These are phyloP conservation scores for Lophium mytilinum DNA, from an alignment of 495 filamentous ascomycete genomes.

Conservation along the genomic window DNA sequence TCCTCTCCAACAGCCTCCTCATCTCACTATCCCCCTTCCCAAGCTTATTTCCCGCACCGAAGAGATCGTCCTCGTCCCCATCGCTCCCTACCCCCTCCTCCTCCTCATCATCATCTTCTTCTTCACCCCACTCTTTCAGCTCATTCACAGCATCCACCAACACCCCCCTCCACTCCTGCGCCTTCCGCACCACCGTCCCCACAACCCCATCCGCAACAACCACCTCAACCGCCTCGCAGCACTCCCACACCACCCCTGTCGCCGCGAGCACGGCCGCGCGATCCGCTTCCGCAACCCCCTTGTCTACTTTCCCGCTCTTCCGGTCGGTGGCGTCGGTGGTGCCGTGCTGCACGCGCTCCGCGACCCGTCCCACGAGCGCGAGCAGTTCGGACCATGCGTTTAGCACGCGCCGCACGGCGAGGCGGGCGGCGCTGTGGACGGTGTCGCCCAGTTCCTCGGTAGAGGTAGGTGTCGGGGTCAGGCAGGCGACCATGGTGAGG, in stretches of 20 bases:
- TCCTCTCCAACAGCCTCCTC: constrained; percentile 47
- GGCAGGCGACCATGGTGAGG: constrained; percentile 54
- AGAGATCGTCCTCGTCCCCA: constrained; percentile 41
- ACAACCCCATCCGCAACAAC: constrained; percentile 55
- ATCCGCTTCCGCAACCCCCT: constrained; percentile 14
- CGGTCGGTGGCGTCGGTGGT: background rate
- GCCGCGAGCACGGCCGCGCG: constrained; percentile 47
- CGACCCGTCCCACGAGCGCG: constrained; percentile 28
- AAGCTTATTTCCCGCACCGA: constrained; percentile 46
- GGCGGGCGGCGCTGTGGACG: constrained; percentile 46
- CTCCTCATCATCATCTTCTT: constrained; percentile 51
- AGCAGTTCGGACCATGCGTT: constrained; percentile 37
- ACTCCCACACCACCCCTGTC: constrained; percentile 58
- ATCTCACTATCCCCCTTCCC: constrained; percentile 49
- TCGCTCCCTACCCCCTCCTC: constrained; percentile 38
- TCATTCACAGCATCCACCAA: constrained; percentile 75
- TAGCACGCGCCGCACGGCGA: constrained; percentile 32
- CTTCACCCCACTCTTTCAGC: constrained; percentile 63
- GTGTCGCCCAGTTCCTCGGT: constrained; percentile 32
- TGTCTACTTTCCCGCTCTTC: constrained; percentile 33
- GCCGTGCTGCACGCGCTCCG: constrained; percentile 30
- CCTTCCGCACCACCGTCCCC: constrained; percentile 37
- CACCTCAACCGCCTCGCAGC: constrained; percentile 61
- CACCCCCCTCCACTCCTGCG: constrained; percentile 51
- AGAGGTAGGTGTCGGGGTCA: constrained; percentile 42